phyloP scores from a whole-genome alignment of 768 basidiomycete species.

The Myochromella boudieri region DNA sequence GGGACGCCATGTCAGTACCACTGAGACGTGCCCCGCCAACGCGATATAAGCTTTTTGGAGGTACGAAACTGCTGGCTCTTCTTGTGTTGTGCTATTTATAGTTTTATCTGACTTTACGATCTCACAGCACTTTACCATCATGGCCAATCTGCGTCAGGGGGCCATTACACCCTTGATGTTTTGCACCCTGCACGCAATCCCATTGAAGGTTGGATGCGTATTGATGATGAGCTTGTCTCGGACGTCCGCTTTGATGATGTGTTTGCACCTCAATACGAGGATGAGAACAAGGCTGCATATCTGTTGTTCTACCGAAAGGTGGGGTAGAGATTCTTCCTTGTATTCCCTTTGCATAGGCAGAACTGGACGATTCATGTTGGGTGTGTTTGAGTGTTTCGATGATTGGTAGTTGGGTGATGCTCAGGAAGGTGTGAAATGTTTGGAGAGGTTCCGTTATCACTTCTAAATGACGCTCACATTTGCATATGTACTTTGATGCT shows the following conservation, averaged over 20 bases:
- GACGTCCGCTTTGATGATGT: conserved; percentile 75
- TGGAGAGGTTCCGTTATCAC: too few species aligned
- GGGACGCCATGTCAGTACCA: conserved; percentile 64
- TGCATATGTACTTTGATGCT: too few species aligned
- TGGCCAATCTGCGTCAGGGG: conserved; percentile 84
- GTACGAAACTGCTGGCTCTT: conserved; percentile 37
- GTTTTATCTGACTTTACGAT: not conserved
- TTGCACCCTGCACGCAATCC: conserved; percentile 66
- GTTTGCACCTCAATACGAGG: conserved; percentile 55
- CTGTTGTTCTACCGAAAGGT: conserved; percentile 81
- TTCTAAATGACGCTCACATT: too few species aligned
- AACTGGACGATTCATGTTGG: too few species aligned
- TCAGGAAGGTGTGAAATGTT: too few species aligned
- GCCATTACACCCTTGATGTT: conserved; percentile 94
- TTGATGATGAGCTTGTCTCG: conserved; percentile 89
- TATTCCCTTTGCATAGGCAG: too few species aligned
- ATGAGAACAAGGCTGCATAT: conserved; percentile 71
- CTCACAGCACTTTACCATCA: conserved; percentile 86
- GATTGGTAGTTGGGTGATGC: too few species aligned
- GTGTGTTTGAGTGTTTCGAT: too few species aligned
- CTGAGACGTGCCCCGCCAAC: conserved; percentile 43
- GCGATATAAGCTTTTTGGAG: conserved; percentile 83
- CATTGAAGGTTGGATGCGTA: conserved; percentile 82
- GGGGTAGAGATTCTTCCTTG: too few species aligned
- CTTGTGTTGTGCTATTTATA: not conserved